Base-by-base conservation (phyloP, 352 stramenopile species). In the Phytopythium litorale region DNA sequence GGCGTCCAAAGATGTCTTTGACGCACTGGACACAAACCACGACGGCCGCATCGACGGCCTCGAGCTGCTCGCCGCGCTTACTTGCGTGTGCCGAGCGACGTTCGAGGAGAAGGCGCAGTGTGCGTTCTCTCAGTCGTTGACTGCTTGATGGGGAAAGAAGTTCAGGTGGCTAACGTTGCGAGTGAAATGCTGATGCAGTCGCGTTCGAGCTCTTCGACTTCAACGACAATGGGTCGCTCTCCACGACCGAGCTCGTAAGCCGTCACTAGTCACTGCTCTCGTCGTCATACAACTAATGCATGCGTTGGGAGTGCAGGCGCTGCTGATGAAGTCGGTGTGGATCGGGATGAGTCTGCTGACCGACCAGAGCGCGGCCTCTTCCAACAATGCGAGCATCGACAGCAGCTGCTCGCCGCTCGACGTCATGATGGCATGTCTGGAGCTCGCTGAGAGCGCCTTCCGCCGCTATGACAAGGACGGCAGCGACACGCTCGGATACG, bases 61-160 rank as follows among this genome's bases (percentile, higher is more conserved):
- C 45, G 84, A 94, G 61, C 87, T 95, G 30, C 63, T 95, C 30
- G 81, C 79, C 4, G 79, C 82, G 21, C 65, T 93, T n/a, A 67
- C 75, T 1, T 90, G 84, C 55, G 78, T 93, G 0, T 91, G 78
- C 28, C 81, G 81, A 30, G 82, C 78, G 2, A 78, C 70, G 16
- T 95, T 95, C 60, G 84, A 95, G 60, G 82, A 91, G 43, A 93
- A 93, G 52, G 81, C 81, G 2, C 73, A 80, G 52, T 92, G 84
- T 95, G 77, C 53, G 76, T 56, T 3, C 18, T 8, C 19, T 25
- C 16, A 3, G 35, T 33, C 25, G 7, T 19, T 9, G 6, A 45
- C 9, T 21, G 12, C 21, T 18, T 32, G 7, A 19, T 32, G 45
- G 32, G 25, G 30, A 5, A 23, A 18, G 48, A 0, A 50, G 28